Evolutionary conservation across 2,329 filamentous ascomycete genomes (phyloP).

Genomic region (Botryosphaeria agaves): DNA sequence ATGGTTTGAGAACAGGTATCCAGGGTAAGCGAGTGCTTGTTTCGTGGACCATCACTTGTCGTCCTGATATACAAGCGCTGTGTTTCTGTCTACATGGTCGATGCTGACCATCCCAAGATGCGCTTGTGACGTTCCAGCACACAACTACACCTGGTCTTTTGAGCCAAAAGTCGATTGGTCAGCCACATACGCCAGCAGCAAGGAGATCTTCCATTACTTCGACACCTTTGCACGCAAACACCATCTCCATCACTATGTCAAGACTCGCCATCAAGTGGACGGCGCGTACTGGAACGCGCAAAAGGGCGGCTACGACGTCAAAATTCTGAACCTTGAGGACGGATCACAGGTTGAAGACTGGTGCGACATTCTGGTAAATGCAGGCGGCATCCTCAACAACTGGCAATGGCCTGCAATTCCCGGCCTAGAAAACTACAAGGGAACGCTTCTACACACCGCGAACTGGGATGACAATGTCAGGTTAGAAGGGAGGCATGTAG

Average conservation of each 20-base stretch:
- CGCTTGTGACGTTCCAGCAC: constrained; percentile 33
- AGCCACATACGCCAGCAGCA: constrained; percentile 23
- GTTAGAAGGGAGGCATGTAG: constrained; percentile 8
- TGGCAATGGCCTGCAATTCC: constrained; percentile 35
- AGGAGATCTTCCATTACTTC: constrained; percentile 27
- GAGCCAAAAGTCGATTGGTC: constrained; percentile 28
- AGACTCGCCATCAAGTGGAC: constrained; percentile 14
- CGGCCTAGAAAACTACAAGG: constrained; percentile 33
- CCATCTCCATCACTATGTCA: constrained; percentile 17
- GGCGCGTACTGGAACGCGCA: constrained; percentile 20
- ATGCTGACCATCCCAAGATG: constrained; percentile 13
- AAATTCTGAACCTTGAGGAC: constrained; percentile 14
- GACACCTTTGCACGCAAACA: constrained; percentile 23
- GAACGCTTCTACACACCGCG: constrained; percentile 36
- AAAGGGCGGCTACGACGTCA: constrained; percentile 17
- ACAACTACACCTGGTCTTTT: constrained; percentile 34
- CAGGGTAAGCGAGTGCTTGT: constrained; percentile 13
- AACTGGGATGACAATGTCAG: constrained; percentile 31
- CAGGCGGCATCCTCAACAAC: constrained; percentile 32
- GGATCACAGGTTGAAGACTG: constrained; percentile 19
- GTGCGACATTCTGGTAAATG: constrained; percentile 32
- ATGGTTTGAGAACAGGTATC: constrained; percentile 34
- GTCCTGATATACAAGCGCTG: too few relatives aligned
- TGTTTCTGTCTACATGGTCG: not conserved
- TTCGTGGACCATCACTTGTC: constrained; percentile 4